Evolutionary conservation across 1,139 yeast species (phyloP).

Genomic region (Pichia sp.): DNA sequence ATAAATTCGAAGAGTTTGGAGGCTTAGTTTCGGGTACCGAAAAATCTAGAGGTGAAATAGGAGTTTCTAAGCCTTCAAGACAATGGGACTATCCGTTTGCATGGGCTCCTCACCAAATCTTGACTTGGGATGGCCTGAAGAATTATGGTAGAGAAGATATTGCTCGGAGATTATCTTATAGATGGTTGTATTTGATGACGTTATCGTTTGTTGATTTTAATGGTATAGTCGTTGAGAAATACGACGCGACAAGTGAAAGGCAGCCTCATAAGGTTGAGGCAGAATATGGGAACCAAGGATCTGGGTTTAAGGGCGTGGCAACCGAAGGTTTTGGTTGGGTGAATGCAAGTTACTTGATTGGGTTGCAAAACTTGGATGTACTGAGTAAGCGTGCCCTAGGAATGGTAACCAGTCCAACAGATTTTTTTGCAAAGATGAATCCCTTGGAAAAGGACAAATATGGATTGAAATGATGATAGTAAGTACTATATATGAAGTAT

Average conservation of each 20-base stretch:
- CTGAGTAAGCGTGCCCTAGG: conserved; percentile 79
- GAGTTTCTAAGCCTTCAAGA: conserved; percentile 71
- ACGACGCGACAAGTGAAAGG: conserved; percentile 77
- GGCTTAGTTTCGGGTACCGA: conserved; percentile 87
- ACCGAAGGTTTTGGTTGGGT: conserved; percentile 98
- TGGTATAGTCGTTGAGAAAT: conserved; percentile 95
- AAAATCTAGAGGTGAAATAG: conserved; percentile 67
- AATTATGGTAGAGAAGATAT: conserved; percentile 66
- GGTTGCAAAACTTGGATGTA: conserved; percentile 62
- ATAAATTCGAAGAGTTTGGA: conserved; percentile 77
- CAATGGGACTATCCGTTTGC: conserved; percentile 99
- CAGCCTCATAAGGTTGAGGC: conserved; percentile 93
- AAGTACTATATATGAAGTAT: neutral
- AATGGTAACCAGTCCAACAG: conserved; percentile 73
- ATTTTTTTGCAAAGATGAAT: conserved; percentile 54
- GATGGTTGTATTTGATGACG: conserved; percentile 90
- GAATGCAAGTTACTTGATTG: conserved; percentile 77
- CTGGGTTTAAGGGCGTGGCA: conserved; percentile 88
- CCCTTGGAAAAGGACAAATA: conserved; percentile 41
- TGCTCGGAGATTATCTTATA: conserved; percentile 69
- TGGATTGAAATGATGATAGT: conserved; percentile 27
- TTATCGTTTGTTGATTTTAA: conserved; percentile 89
- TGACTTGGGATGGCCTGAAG: conserved; percentile 84
- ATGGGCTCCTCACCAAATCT: conserved; percentile 98
- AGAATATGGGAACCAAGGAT: conserved; percentile 96